A percentile compares a stretch with the other conserved stretches of the same genome.
Evolutionary conservation across 768 basidiomycete species (phyloP).

Genomic region (Leccinum imitatum): DNA sequence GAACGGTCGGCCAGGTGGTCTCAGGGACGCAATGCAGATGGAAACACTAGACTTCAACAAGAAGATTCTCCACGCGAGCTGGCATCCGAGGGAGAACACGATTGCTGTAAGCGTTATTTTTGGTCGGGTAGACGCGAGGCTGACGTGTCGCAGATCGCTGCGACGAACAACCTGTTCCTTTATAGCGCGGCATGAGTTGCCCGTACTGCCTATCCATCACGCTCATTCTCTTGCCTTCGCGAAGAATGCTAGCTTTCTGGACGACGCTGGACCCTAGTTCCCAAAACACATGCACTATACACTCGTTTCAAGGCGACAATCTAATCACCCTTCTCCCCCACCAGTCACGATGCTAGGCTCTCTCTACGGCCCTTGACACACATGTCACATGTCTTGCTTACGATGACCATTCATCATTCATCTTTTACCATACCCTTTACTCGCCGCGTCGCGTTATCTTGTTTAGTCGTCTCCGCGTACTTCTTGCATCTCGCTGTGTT

Average conservation of each 20-base stretch:
- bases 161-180: slow-evolving; percentile 53
- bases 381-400: slow-evolving; percentile 32
- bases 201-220: slow-evolving; percentile 1
- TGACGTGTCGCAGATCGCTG: slow-evolving; percentile 69
- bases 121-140: background rate
- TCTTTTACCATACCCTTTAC: slow-evolving; percentile 32
- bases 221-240: slow-evolving; percentile 1
- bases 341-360: slow-evolving; percentile 22
- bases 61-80: slow-evolving; percentile 94
- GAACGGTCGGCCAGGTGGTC: slow-evolving; percentile 70
- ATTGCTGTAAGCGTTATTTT: slow-evolving; percentile 72
- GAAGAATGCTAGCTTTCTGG: slow-evolving; percentile 16
- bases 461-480: slow-evolving; percentile 25
- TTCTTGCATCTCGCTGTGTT: slow-evolving; percentile 26
- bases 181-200: slow-evolving; percentile 40
- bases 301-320: slow-evolving; percentile 28
- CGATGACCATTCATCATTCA: slow-evolving; percentile 26
- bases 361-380: slow-evolving; percentile 13
- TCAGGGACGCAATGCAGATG: slow-evolving; percentile 85
- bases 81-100: slow-evolving; percentile 98
- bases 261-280: slow-evolving; percentile 15
- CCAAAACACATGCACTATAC: slow-evolving; percentile 16
- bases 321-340: slow-evolving; percentile 22
- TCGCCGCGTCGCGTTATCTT: slow-evolving; percentile 30
- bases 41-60: slow-evolving; percentile 92